Conservation (phyloP, 768 basidiomycete genomes). For the Suillus decipiens region DNA sequence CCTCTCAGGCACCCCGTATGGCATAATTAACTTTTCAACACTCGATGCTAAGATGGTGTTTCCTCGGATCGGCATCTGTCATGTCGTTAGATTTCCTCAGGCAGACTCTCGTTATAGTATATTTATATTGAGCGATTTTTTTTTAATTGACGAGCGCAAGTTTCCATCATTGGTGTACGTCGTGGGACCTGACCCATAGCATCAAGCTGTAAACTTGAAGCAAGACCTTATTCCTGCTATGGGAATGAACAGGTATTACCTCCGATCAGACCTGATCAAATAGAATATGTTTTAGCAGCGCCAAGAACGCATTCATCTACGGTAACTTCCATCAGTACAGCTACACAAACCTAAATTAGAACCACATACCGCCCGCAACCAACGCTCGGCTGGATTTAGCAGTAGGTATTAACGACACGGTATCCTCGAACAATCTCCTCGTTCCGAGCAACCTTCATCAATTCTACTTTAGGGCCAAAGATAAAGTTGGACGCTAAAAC, state of each 20-base stretch:
- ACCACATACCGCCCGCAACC: background rate
- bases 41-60: background rate
- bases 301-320: background rate
- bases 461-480: conserved; percentile 11
- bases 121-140: conserved; percentile 20
- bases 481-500: conserved; percentile 15
- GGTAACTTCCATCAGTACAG: background rate
- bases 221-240: conserved; percentile 32
- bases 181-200: conserved; percentile 26
- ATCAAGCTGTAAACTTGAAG: conserved; percentile 38
- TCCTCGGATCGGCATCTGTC: conserved; percentile 24
- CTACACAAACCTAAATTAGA: conserved; percentile 3
- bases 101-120: conserved; percentile 27
- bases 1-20: too few species aligned
- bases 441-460: conserved; percentile 20
- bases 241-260: background rate
- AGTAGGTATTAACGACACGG: background rate
- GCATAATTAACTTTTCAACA: too few species aligned
- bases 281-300: background rate
- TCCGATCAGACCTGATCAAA: background rate
- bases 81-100: conserved; percentile 22
- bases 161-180: too few species aligned
- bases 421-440: conserved; percentile 19
- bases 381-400: too few species aligned
- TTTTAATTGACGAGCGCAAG: conserved; percentile 26